Evolutionary conservation across 306 rosid genomes (phyloP).

Genomic region (Arachis hypogaea): DNA sequence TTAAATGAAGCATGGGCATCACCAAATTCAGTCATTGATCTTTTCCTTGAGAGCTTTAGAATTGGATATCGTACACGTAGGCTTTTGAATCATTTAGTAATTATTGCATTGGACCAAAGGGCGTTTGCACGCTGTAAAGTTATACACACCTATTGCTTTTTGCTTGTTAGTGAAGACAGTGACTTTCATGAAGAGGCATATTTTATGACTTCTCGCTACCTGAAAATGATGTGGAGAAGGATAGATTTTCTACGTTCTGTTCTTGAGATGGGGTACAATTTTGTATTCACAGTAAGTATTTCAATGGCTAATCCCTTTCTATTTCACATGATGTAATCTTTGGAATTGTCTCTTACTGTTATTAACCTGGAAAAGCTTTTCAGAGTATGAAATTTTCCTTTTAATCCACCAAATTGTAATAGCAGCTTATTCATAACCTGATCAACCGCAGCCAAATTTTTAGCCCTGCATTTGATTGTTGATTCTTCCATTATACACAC

Average conservation of each 20-base stretch:
- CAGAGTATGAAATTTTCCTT: conserved; percentile 19
- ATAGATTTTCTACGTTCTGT: conserved; percentile 83
- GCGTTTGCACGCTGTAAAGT: conserved; percentile 78
- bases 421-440: background rate
- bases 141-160: conserved; percentile 70
- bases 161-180: conserved; percentile 66
- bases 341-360: background rate
- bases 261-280: conserved; percentile 88
- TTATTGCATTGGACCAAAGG: conserved; percentile 76
- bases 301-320: conserved; percentile 28
- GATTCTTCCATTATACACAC: background rate
- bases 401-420: background rate
- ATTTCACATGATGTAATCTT: conserved; percentile 21
- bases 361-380: conserved; percentile 7
- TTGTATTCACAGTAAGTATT: conserved; percentile 86
- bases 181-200: conserved; percentile 84
- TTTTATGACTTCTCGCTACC: conserved; percentile 84
- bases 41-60: conserved; percentile 92
- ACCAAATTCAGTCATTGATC: conserved; percentile 77
- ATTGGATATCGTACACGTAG: conserved; percentile 66
- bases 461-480: background rate
- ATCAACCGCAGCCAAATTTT: conserved; percentile 17
- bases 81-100: conserved; percentile 84
- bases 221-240: conserved; percentile 98
- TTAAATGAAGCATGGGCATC: conserved; percentile 97